Percentiles rank a stretch among this genome's conserved stretches.
These are phyloP conservation scores for Annona squamosa DNA, from an alignment of 164 flowering plant genomes.

Conservation along the genomic window DNA sequence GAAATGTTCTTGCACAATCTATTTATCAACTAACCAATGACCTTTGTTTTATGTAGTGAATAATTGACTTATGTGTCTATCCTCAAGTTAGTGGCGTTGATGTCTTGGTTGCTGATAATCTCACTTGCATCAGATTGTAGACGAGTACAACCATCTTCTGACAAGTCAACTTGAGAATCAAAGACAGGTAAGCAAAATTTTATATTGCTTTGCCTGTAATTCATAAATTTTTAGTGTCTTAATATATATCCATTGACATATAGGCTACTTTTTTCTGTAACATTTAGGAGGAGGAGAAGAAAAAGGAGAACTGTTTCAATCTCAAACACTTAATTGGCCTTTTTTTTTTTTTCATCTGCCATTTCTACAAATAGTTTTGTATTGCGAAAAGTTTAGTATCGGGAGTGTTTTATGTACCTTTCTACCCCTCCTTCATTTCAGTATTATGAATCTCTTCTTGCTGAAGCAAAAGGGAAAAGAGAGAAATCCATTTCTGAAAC, in stretches of 20 bases:
- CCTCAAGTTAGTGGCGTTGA: neutral
- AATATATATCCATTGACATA: neutral
- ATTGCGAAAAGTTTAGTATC: neutral
- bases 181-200: constrained; percentile 54
- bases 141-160: constrained; percentile 81
- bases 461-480: constrained; percentile 53
- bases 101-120: neutral
- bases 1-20: neutral
- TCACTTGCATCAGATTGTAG: constrained; percentile 46
- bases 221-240: neutral
- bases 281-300: neutral
- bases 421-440: constrained; percentile 20
- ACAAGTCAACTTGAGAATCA: constrained; percentile 78
- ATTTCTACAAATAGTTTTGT: no score
- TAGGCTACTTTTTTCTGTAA: neutral
- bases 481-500: constrained; percentile 49
- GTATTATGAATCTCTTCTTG: constrained; percentile 74
- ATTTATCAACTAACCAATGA: neutral
- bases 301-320: no score
- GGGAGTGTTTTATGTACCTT: neutral
- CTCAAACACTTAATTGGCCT: neutral
- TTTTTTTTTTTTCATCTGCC: no score
- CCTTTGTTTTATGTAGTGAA: neutral
- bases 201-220: neutral
- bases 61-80: neutral